Evolutionary conservation across 148 eudicot genomes (phyloP).

Genomic region (Rhododendron molle): DNA sequence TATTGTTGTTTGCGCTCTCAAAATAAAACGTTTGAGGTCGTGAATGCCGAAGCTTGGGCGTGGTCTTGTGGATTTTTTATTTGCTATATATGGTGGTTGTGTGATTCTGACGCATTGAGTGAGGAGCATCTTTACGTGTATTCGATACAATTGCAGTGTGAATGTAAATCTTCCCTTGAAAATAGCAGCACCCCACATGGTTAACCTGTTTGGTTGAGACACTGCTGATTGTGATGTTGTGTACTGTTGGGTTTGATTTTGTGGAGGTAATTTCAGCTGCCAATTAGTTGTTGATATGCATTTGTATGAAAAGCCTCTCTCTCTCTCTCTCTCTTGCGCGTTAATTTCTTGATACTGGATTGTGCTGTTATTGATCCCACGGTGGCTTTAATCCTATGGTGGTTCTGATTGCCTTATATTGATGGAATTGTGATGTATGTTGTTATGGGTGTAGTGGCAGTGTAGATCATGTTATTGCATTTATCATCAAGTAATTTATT

Average conservation of each 20-base stretch:
- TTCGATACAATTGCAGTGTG: neutral
- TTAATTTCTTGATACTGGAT: neutral
- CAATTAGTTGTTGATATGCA: neutral
- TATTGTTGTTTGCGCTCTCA: neutral
- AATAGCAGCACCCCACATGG: neutral
- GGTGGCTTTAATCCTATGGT: neutral
- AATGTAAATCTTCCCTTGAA: neutral
- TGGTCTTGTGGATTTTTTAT: neutral
- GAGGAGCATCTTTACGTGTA: neutral
- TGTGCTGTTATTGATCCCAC: neutral
- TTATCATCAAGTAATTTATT: neutral
- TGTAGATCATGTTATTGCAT: neutral
- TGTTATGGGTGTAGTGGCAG: neutral
- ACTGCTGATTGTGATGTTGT: neutral
- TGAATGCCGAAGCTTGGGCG: neutral
- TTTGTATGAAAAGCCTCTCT: neutral
- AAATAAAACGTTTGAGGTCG: neutral
- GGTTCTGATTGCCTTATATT: neutral
- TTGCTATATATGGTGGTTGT: neutral
- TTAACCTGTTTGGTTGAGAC: neutral
- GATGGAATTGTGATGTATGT: neutral
- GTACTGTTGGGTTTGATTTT: neutral
- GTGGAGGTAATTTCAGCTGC: neutral
- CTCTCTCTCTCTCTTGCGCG: neutral
- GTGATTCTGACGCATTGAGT: neutral